Evolutionary conservation across 805 yeast species (phyloP).

Genomic region (Schizosaccharomyces octosporus): DNA sequence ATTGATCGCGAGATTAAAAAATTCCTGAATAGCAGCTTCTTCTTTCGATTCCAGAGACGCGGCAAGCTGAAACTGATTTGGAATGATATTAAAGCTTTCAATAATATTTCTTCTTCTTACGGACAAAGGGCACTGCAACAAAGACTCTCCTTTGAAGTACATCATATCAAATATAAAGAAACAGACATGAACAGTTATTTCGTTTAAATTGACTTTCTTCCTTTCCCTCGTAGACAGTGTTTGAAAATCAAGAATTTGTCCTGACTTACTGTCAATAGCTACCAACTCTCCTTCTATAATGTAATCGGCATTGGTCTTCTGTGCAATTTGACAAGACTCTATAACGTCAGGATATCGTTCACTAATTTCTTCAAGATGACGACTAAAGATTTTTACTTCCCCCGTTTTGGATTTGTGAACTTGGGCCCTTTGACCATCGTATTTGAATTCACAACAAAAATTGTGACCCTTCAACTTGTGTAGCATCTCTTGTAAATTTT

Average conservation of each 20-base stretch:
- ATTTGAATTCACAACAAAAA: slow-evolving; percentile 11
- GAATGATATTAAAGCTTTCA: slow-evolving; percentile 3
- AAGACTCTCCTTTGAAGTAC: slow-evolving; percentile 29
- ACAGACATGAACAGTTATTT: slow-evolving; percentile 70
- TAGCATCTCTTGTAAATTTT: slow-evolving; percentile 9
- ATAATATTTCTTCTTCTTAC: slow-evolving; percentile 7
- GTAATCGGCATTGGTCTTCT: slow-evolving; percentile 5
- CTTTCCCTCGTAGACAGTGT: slow-evolving; percentile 68
- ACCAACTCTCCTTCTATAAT: slow-evolving; percentile 11
- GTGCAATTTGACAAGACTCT: not conserved
- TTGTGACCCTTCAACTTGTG: slow-evolving; percentile 3
- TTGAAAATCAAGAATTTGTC: slow-evolving; percentile 7
- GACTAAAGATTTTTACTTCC: slow-evolving; percentile 7
- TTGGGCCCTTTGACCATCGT: slow-evolving; percentile 11
- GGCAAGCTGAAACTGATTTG: slow-evolving; percentile 6
- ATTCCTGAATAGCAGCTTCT: slow-evolving; percentile 5
- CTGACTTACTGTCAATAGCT: slow-evolving; percentile 7
- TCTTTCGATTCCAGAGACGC: slow-evolving; percentile 6
- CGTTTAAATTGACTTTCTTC: slow-evolving; percentile 63
- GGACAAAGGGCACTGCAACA: slow-evolving; percentile 5
- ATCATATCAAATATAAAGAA: slow-evolving; percentile 70
- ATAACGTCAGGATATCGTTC: slow-evolving; percentile 10
- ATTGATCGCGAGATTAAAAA: slow-evolving; percentile 6
- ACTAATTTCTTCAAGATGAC: slow-evolving; percentile 10
- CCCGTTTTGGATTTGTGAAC: slow-evolving; percentile 18